Evolutionary conservation across 805 yeast genomes (phyloP), one percentile per base, ranked within the genome.

Genomic region (Blastobotrys muscicola): DNA sequence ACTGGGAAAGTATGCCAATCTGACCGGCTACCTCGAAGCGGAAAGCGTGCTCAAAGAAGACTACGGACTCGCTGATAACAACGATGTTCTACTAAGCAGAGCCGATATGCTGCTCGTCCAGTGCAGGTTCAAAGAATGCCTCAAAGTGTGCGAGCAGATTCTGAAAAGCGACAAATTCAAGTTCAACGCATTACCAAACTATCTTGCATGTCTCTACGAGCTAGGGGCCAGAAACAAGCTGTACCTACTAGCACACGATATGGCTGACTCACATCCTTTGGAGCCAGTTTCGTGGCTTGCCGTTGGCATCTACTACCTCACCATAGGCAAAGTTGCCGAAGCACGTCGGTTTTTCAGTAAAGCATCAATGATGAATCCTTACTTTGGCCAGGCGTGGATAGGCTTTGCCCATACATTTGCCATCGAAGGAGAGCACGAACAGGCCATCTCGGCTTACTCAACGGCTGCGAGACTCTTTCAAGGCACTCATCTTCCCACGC

Each of bases 351-450:
- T 75, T 57, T 92, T 87, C 63, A 81, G 92, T 34, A 87, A 85
- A 59, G 89, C 97, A 0, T 85, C 97, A 1, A 70, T 87, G 51
- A 62, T 89, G 47, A 82, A 86, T 55, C 94, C 98, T 2, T 84
- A 80, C 51, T 87, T 85, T 65, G 94, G 92, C 0, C 90, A 85
- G 42, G 95, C 97, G 1, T 92, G 98, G 98, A 79, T 92, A 30
- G 98, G 97, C 2, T 92, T 92, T 66, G 97, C 97, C 1, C 97
- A 90, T 57, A 89, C 97, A 0, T 92, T 89, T 73, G 96, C 96
- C 0, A 81, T 85, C 2, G 98, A 92, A 60, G 94, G 96, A n/a
- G 99, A 92, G 62, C 97, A 92, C 60, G 99, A 92, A 60, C 97
- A 92, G 62, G 97, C 97, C 1, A 82, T 92, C 15, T 82, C 96